phyloP scores from a whole-genome alignment of 257 asterid species.

The Rubia yunnanensis region DNA sequence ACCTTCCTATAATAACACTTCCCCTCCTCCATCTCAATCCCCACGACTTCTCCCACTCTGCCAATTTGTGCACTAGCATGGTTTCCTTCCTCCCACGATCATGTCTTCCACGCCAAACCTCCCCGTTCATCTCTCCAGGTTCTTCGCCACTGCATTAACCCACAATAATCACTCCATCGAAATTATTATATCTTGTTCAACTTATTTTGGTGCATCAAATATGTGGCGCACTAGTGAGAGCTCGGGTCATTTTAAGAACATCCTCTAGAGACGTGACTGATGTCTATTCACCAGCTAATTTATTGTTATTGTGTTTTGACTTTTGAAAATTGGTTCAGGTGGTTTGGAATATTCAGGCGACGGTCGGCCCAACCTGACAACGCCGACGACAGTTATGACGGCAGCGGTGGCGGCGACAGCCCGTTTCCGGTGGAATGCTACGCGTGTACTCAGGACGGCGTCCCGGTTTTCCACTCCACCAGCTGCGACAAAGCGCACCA shows the following conservation, averaged over 20 bases:
- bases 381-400: slow-evolving; percentile 30
- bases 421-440: slow-evolving; percentile 54
- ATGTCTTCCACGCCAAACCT: slow-evolving; percentile 58
- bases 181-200: neutral
- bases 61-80: slow-evolving; percentile 18
- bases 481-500: slow-evolving; percentile 78
- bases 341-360: slow-evolving; percentile 55
- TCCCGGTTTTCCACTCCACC: slow-evolving; percentile 89
- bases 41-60: neutral
- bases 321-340: too few species aligned
- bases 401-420: slow-evolving; percentile 16
- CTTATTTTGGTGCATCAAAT: too few species aligned
- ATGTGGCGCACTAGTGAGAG: too few species aligned
- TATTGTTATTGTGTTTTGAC: too few species aligned
- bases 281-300: too few species aligned
- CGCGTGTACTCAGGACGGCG: slow-evolving; percentile 80
- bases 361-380: slow-evolving; percentile 29
- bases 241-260: too few species aligned
- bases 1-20: neutral
- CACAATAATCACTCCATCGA: neutral
- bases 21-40: neutral
- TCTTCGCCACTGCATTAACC: neutral
- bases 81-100: slow-evolving; percentile 33
- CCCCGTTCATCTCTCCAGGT: slow-evolving; percentile 50
- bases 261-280: too few species aligned